Conservation (phyloP, 495 filamentous ascomycete genomes). For the Bathelium albidoporum region DNA sequence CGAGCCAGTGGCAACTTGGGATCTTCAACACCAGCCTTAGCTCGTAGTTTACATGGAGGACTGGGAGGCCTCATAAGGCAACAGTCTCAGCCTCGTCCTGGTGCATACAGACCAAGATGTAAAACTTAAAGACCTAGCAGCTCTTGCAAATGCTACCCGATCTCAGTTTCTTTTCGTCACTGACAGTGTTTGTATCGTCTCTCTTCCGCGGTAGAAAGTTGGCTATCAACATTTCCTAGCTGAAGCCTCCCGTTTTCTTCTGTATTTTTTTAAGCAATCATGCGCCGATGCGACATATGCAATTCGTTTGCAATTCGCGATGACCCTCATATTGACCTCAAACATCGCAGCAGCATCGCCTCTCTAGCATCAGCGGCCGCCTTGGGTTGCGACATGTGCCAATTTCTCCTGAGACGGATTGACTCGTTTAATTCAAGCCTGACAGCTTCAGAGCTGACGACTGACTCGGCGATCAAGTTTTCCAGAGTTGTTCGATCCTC, state of each 20-base stretch:
- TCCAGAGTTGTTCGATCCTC: not conserved
- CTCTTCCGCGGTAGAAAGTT: not conserved
- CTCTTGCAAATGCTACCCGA: not conserved
- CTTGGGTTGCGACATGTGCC: not conserved
- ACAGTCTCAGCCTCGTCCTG: not conserved
- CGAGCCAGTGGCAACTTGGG: too few relatives aligned
- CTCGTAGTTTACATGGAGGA: not conserved
- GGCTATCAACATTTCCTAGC: not conserved
- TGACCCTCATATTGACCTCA: not conserved
- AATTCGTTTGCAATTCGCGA: not conserved
- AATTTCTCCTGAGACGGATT: not conserved
- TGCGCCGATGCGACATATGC: not conserved
- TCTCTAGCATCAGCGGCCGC: not conserved
- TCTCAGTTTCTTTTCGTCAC: not conserved
- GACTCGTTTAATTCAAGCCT: not conserved
- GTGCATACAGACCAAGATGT: not conserved
- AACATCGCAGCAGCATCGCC: not conserved
- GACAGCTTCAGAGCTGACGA: not conserved
- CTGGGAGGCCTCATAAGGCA: not conserved
- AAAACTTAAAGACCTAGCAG: not conserved
- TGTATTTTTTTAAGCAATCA: not conserved
- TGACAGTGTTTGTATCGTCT: not conserved
- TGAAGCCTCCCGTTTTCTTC: not conserved
- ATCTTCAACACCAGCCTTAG: not conserved
- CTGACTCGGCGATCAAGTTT: not conserved